Evolutionary conservation across 1,284 basidiomycete species (phyloP).

Genomic region (Apiotrichum akiyoshidainum): DNA sequence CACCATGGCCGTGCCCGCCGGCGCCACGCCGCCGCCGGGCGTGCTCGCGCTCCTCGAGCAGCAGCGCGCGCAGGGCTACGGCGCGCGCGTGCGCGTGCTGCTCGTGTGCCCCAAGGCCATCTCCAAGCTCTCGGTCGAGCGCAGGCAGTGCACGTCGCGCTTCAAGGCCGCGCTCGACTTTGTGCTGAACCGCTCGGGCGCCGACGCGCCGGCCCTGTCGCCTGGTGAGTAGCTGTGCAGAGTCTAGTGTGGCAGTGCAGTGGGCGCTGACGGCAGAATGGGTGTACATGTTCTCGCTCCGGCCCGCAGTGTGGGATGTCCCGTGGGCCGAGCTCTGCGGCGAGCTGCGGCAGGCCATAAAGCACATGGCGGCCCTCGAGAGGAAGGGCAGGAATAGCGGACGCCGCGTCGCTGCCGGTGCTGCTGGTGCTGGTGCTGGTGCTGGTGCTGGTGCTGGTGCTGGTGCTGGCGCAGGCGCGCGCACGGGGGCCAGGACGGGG

Average conservation of each 20-base stretch:
- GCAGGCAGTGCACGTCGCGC: slow-evolving; percentile 15
- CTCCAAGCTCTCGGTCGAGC: slow-evolving; percentile 25
- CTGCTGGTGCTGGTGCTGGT: background rate
- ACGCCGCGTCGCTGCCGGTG: background rate
- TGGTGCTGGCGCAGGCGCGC: too few species aligned
- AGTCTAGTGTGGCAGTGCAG: background rate
- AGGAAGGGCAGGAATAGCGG: background rate
- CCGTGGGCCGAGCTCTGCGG: slow-evolving; percentile 9
- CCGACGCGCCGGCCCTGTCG: background rate
- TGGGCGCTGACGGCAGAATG: slow-evolving; percentile 1
- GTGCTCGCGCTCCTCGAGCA: too few species aligned
- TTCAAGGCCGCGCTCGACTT: slow-evolving; percentile 18
- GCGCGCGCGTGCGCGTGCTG: slow-evolving; percentile 1
- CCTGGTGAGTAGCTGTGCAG: background rate
- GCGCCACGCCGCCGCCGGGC: too few species aligned
- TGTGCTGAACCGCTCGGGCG: slow-evolving; percentile 4
- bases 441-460: too few species aligned
- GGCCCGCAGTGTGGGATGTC: slow-evolving; percentile 7
- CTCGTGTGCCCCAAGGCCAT: slow-evolving; percentile 11
- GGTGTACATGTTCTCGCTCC: slow-evolving; percentile 10
- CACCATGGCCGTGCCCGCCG: too few species aligned
- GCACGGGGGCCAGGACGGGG: too few species aligned
- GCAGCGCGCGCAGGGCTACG: background rate
- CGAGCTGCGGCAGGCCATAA: background rate
- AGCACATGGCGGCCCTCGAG: background rate